A percentile compares a stretch with the other conserved stretches of the same genome.
Conservation (phyloP, 2,329 filamentous ascomycete genomes). For the Hypoxylon sp. region DNA sequence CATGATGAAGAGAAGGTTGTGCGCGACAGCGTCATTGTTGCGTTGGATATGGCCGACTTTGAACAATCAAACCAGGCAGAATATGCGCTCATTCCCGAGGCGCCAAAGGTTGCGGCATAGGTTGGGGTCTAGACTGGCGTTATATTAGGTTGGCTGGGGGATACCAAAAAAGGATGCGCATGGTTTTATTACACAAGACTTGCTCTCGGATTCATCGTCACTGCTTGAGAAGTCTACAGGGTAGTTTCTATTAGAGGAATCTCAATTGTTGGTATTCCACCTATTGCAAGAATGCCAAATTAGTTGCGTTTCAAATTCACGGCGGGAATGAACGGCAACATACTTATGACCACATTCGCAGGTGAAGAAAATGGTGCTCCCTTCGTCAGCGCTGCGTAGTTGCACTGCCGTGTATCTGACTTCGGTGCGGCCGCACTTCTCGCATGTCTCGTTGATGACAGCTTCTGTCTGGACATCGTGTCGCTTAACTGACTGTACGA, state of each 20-base stretch:
- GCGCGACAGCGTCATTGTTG: slow-evolving; percentile 93
- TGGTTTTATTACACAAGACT: slow-evolving; percentile 35
- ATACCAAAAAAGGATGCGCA: slow-evolving; percentile 44
- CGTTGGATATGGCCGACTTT: slow-evolving; percentile 97
- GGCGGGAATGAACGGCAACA: slow-evolving; percentile 51
- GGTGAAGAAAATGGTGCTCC: slow-evolving; percentile 90
- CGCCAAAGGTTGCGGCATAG: slow-evolving; percentile 58
- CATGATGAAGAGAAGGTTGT: slow-evolving; percentile 94
- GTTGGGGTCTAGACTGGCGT: slow-evolving; percentile 38
- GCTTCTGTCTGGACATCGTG: slow-evolving; percentile 84
- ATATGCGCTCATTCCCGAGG: slow-evolving; percentile 89
- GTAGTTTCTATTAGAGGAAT: slow-evolving; percentile 27
- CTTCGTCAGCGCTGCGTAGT: slow-evolving; percentile 93
- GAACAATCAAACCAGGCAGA: slow-evolving; percentile 90
- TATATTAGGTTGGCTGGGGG: slow-evolving; percentile 41
- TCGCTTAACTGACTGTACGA: slow-evolving; percentile 83
- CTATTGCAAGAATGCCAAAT: slow-evolving; percentile 34
- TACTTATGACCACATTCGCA: slow-evolving; percentile 91
- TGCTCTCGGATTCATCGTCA: slow-evolving; percentile 11
- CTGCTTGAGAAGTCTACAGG: slow-evolving; percentile 23
- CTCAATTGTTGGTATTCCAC: slow-evolving; percentile 68
- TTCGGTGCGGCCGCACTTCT: slow-evolving; percentile 84
- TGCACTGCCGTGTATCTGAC: slow-evolving; percentile 90
- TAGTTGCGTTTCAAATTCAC: slow-evolving; percentile 22
- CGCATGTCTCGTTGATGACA: slow-evolving; percentile 76